A percentile compares a stretch with the other conserved stretches of the same genome.
Conservation (phyloP, 208 protist genomes). For the Crithidia bombi region DNA sequence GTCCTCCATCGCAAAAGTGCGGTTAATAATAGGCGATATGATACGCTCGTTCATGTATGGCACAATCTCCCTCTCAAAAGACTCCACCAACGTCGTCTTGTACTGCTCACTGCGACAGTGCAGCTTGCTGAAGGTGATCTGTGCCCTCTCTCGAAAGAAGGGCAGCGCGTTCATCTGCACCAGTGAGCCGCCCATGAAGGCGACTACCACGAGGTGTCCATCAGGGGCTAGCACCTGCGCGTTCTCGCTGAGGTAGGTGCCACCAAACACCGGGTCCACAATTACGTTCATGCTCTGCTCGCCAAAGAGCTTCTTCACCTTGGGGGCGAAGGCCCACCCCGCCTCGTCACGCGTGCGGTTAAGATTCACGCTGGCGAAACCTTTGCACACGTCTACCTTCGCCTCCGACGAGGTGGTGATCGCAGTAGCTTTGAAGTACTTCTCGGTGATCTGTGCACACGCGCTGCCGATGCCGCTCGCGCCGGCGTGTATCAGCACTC, state of each 20-base stretch:
- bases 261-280: constrained; percentile 84
- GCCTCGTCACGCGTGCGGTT: constrained; percentile 55
- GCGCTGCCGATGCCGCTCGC: constrained; percentile 90
- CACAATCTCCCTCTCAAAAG: constrained; percentile 65
- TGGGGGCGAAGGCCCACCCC: constrained; percentile 57
- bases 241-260: constrained; percentile 70
- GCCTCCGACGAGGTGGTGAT: constrained; percentile 65
- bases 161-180: constrained; percentile 58
- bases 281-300: constrained; percentile 63
- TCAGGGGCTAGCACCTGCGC: constrained; percentile 52
- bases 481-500: constrained; percentile 87
- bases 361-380: constrained; percentile 52
- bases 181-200: constrained; percentile 65
- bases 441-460: constrained; percentile 81
- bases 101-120: constrained; percentile 60
- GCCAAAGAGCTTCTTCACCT: constrained; percentile 55
- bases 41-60: constrained; percentile 60
- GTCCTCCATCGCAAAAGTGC: constrained; percentile 61
- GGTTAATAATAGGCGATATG: constrained; percentile 53
- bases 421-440: constrained; percentile 74
- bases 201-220: constrained; percentile 65
- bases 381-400: constrained; percentile 75
- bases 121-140: constrained; percentile 75
- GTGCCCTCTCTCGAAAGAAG: constrained; percentile 54
- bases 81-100: constrained; percentile 52